Evolutionary conservation across 2,329 filamentous ascomycete genomes (phyloP).

Genomic region (Aspergillus fijiensis): DNA sequence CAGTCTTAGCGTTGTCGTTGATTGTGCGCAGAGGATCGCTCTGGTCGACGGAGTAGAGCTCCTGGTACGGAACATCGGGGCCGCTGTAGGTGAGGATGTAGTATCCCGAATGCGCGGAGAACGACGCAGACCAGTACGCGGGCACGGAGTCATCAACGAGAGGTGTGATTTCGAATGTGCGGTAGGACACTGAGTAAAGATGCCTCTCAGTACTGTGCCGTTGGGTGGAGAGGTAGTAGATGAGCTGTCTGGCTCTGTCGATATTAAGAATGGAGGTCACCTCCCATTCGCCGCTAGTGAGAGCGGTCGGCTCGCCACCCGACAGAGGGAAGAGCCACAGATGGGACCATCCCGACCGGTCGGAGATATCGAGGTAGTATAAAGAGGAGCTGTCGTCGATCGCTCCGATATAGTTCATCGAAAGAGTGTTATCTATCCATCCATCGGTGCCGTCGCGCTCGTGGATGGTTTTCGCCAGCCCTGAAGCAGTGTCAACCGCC

Average conservation of each 20-base stretch:
- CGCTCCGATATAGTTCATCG: slow-evolving; percentile 47
- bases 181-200: slow-evolving; percentile 64
- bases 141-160: slow-evolving; percentile 62
- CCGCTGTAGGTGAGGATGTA: slow-evolving; percentile 66
- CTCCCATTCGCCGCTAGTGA: slow-evolving; percentile 68
- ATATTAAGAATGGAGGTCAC: slow-evolving; percentile 60
- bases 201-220: slow-evolving; percentile 67
- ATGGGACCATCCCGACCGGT: slow-evolving; percentile 65
- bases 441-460: slow-evolving; percentile 60
- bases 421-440: slow-evolving; percentile 58
- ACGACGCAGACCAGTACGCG: slow-evolving; percentile 64
- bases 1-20: slow-evolving; percentile 59
- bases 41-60: slow-evolving; percentile 60
- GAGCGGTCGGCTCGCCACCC: slow-evolving; percentile 54
- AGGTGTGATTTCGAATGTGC: slow-evolving; percentile 52
- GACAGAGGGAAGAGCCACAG: slow-evolving; percentile 63
- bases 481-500: slow-evolving; percentile 54
- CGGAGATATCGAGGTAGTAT: slow-evolving; percentile 67
- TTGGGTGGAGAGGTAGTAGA: slow-evolving; percentile 67
- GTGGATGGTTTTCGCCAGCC: slow-evolving; percentile 50
- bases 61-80: slow-evolving; percentile 68
- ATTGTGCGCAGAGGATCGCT: slow-evolving; percentile 58
- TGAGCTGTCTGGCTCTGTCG: slow-evolving; percentile 54
- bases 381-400: slow-evolving; percentile 31
- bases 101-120: slow-evolving; percentile 62